Evolutionary conservation across 768 basidiomycete species (phyloP), one percentile per base, ranked within the genome.

Genomic region (Myochromella boudieri): DNA sequence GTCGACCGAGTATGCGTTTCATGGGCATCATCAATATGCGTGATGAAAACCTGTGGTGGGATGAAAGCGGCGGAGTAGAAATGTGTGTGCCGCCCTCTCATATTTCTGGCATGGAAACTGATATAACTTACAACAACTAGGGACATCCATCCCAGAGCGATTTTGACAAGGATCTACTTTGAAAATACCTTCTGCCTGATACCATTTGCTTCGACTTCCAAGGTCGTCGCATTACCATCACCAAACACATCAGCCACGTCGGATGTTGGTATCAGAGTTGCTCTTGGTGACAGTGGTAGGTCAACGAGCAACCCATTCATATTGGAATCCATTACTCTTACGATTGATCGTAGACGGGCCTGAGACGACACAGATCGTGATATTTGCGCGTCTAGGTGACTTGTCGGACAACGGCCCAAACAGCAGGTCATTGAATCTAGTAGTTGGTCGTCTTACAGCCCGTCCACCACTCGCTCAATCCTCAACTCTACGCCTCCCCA

Each of bases 241-340:
- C 54, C 40, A 24, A 54, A 38, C 55, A 37, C 57, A 14, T 81
- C 79, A 2, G 54, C 37, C 55, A 37, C 57, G n/a, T 81, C 79
- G 2, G 72, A 77, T 12, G 59, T 75, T 1, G 87, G 86, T 1
- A 68, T 90, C 33, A 82, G 80, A 43, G 77, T 91, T 29, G 80
- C 84, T 9, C 61, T 91, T 14, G 87, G 86, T 3, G 87, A 88
- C 51, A 78, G 71, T 17, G 77, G 86, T 87, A 55, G 76, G 62
- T 4, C 14, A 26, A 38, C n/a, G n/a, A 7, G 27, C 36, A 32
- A 10, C 1, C 15, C 10, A 24, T 14, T 20, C n/a, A 5, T 45
- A 25, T n/a, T n/a, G n/a, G n/a, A n/a, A 14, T 45, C 24, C 6
- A 18, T 42, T 17, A 15, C 17, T 14, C 17, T 33, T 6, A 34